Percentiles rank a stretch among this genome's conserved stretches.
phyloP scores from a whole-genome alignment of 768 basidiomycete genomes.

The Macrolepiota albuminosa region DNA sequence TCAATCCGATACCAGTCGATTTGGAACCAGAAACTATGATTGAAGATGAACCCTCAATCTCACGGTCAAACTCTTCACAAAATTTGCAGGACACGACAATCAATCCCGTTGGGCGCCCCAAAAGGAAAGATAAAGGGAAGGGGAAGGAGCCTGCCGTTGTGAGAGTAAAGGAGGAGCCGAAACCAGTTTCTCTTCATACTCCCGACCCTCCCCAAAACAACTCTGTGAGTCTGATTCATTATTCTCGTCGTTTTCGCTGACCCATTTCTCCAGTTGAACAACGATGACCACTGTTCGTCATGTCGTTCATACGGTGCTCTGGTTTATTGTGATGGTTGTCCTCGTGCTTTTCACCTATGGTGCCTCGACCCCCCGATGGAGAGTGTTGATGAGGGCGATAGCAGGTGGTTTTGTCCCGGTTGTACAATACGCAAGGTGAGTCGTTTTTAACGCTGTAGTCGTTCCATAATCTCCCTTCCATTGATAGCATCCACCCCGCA shows the following conservation, averaged over 20 bases:
- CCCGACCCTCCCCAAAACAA: constrained; percentile 39
- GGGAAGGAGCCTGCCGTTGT: constrained; percentile 37
- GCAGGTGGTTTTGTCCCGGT: constrained; percentile 77
- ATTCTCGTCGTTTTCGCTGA: background rate
- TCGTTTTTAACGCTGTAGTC: constrained; percentile 11
- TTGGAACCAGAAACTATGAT: constrained; percentile 48
- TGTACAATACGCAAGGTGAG: constrained; percentile 66
- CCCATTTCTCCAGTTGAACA: constrained; percentile 36
- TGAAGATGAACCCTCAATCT: constrained; percentile 57
- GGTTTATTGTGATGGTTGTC: constrained; percentile 97
- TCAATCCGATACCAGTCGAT: constrained; percentile 39
- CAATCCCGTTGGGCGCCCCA: constrained; percentile 25
- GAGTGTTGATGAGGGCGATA: constrained; percentile 78
- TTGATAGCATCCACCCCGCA: constrained; percentile 59
- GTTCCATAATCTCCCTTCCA: constrained; percentile 11
- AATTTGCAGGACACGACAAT: constrained; percentile 31
- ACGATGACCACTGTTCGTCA: constrained; percentile 84
- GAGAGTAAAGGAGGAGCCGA: constrained; percentile 51
- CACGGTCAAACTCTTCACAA: constrained; percentile 58
- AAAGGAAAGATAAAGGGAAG: constrained; percentile 51
- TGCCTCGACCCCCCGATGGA: constrained; percentile 97
- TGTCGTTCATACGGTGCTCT: constrained; percentile 80
- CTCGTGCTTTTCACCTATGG: constrained; percentile 92
- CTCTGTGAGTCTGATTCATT: constrained; percentile 29
- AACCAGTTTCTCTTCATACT: constrained; percentile 35